Evolutionary conservation across 371 early-diverging fungal species (phyloP), one percentile per base, ranked within the genome.

Genomic region (Batkoa obscura): DNA sequence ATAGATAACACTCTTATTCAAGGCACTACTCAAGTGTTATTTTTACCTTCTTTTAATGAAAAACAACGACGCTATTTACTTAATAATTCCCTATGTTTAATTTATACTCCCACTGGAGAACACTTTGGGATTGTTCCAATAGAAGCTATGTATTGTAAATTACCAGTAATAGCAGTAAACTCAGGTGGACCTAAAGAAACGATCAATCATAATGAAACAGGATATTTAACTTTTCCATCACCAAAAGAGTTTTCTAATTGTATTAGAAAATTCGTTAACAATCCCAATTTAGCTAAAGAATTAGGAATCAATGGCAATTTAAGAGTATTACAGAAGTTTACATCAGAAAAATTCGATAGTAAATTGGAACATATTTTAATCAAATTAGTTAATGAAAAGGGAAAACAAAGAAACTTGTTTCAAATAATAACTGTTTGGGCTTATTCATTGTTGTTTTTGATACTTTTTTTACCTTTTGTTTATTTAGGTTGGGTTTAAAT

Each of bases 121-220:
- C 96, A 96, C 63, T 89, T 96, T 65, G 95, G 95, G 0, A 92
- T 96, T 53, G 90, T 89, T 10, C 97, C 97, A 2, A 77, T 96
- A 0, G 97, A 96, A 62, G 88, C 90, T 52, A 94, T 96, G 97
- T 89, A 86, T 66, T 75, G 76, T 37, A 66, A 71, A 17, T 64
- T 86, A 12, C 94, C 94, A 0, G 93, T 94, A 1, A 74, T 96
- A 17, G 95, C 95, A 0, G 75, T 73, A 42, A 82, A 85, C 65
- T 80, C 71, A 58, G 96, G 94, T 37, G 94, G 94, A 0, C 94
- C 92, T 3, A 68, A 70, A 3, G 92, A 90, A 63, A 80, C 84
- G 3, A 68, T 94, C 10, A 62, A 67, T 33, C 68, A 93, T 55
- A 74, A 72, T 0, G 69, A 66, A 47, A 92, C 93, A 0, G 96